Percentiles rank a stretch among this genome's conserved stretches.
phyloP scores from a whole-genome alignment of 495 filamentous ascomycete species.

The Trypethelium eluteriae region DNA sequence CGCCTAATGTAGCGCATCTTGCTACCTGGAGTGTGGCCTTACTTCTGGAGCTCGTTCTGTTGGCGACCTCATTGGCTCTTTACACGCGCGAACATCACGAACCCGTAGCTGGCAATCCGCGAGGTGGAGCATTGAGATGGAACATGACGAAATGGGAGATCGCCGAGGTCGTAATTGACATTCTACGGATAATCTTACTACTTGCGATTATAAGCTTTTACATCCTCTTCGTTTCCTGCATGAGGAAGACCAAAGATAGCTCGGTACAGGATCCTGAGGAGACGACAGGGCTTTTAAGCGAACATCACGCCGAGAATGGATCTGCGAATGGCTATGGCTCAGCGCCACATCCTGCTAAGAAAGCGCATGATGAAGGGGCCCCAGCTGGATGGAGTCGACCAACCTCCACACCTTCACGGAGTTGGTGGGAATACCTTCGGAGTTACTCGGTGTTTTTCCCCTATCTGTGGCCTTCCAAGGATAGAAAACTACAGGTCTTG shows the following conservation, averaged over 20 bases:
- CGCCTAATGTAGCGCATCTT: conserved; percentile 65
- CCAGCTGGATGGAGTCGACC: conserved; percentile 58
- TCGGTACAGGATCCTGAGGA: conserved; percentile 43
- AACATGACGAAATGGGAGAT: conserved; percentile 59
- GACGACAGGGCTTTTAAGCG: conserved; percentile 42
- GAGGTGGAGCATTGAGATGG: conserved; percentile 36
- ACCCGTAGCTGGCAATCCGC: conserved; percentile 48
- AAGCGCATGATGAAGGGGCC: conserved; percentile 34
- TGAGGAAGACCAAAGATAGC: conserved; percentile 29
- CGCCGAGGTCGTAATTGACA: conserved; percentile 51
- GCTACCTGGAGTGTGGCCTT: conserved; percentile 64
- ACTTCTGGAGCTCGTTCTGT: conserved; percentile 59
- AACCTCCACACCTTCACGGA: conserved; percentile 56
- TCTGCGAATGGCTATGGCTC: conserved; percentile 47
- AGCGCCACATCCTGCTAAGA: conserved; percentile 35
- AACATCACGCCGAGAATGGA: conserved; percentile 39
- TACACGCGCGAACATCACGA: conserved; percentile 55
- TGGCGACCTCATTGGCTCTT: conserved; percentile 54
- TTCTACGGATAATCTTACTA: conserved; percentile 54
- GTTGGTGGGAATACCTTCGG: conserved; percentile 84
- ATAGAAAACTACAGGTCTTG: conserved; percentile 59
- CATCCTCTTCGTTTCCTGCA: conserved; percentile 41
- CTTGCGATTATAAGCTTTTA: conserved; percentile 54
- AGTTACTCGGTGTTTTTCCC: conserved; percentile 87
- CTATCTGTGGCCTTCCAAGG: conserved; percentile 85